phyloP scores from a whole-genome alignment of 1,284 basidiomycete genomes.

The Cutaneotrichosporon mucoides region DNA sequence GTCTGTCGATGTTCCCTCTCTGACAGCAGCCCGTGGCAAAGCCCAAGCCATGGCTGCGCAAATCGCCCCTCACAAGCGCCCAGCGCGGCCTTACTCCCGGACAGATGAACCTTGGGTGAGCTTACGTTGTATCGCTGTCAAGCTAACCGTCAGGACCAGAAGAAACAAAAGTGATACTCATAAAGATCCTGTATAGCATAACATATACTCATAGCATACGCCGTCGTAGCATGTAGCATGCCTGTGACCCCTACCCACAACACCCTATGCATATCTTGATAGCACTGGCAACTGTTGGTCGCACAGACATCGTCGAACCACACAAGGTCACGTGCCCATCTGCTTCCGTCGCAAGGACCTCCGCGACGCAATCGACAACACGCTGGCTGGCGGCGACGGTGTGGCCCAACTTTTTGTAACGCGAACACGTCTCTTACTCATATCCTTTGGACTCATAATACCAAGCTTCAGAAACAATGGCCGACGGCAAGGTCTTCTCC shows the following conservation, averaged over 20 bases:
- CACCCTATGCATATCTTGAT: no score
- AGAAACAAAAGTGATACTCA: slow-evolving; percentile 4
- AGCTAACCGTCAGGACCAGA: slow-evolving; percentile 12
- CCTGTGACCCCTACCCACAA: no score
- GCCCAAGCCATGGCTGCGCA: slow-evolving; percentile 28
- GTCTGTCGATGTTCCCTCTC: slow-evolving; percentile 4
- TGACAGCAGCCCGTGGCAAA: slow-evolving; percentile 25
- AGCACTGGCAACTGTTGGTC: no score
- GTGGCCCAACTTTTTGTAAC: not conserved
- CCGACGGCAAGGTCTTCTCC: slow-evolving; percentile 53
- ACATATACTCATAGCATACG: no score
- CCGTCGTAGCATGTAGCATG: no score
- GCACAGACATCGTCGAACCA: no score
- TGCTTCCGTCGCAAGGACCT: no score
- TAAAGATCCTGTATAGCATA: not conserved
- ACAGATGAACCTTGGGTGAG: slow-evolving; percentile 44
- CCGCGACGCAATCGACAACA: no score
- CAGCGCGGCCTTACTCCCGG: slow-evolving; percentile 33
- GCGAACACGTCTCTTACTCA: no score
- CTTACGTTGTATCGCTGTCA: not conserved
- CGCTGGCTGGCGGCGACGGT: no score
- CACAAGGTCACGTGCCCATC: no score
- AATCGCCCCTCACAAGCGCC: slow-evolving; percentile 43
- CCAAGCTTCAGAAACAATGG: slow-evolving; percentile 3
- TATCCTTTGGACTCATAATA: slow-evolving; percentile 12